phyloP scores from a whole-genome alignment of 108 stramenopile species.

The Skeletonema tropicum region DNA sequence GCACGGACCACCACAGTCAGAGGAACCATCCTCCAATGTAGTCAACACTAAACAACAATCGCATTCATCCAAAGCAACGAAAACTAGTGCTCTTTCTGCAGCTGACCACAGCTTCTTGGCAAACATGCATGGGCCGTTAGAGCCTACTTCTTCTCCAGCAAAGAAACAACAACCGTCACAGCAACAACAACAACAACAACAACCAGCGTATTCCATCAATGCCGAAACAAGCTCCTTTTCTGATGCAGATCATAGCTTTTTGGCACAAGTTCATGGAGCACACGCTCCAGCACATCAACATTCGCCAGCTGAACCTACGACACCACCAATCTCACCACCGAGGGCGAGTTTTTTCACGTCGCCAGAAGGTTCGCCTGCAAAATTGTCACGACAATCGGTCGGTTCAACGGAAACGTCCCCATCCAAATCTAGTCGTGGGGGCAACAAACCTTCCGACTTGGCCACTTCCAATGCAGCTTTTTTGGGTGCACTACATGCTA shows the following conservation, averaged over 20 bases:
- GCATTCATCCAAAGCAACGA: neutral
- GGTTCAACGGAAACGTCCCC: neutral
- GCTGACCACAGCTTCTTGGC: neutral
- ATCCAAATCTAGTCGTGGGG: neutral
- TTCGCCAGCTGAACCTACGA: neutral
- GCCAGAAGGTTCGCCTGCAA: neutral
- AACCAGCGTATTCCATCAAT: constrained; percentile 4
- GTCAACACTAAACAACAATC: neutral
- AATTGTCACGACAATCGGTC: neutral
- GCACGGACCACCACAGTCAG: neutral
- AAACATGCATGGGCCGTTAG: neutral
- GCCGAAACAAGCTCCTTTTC: neutral
- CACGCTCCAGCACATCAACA: neutral
- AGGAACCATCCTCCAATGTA: neutral
- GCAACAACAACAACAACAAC: neutral
- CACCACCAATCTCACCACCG: neutral
- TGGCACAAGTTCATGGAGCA: constrained; percentile 2
- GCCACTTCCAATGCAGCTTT: constrained; percentile 53
- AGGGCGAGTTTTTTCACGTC: neutral
- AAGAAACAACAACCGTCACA: neutral
- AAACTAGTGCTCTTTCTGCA: neutral
- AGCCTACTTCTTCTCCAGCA: neutral
- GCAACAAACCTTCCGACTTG: constrained; percentile 18
- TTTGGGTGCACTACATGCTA: constrained; percentile 47
- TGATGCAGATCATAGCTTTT: neutral